A percentile compares a stretch with the other conserved stretches of the same genome.
phyloP scores from a whole-genome alignment of 805 yeast species.

The Starmerella sp. region DNA sequence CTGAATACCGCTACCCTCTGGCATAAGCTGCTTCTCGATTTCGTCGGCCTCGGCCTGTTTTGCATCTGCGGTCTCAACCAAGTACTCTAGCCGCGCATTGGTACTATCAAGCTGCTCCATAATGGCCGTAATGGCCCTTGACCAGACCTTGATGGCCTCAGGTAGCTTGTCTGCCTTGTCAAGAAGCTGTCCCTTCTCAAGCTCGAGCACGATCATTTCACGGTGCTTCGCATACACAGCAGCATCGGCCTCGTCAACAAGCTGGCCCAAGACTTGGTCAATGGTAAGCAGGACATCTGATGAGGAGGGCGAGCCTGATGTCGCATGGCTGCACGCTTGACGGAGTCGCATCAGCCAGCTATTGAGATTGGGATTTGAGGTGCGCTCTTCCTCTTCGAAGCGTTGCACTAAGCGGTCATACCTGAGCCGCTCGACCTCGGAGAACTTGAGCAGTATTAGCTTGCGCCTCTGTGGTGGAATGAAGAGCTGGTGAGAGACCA shows the following conservation, averaged over 20 bases:
- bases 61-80: neutral
- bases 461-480: slow-evolving; percentile 71
- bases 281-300: slow-evolving; percentile 37
- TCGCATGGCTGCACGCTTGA: slow-evolving; percentile 74
- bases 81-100: slow-evolving; percentile 5
- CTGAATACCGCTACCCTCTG: neutral
- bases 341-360: slow-evolving; percentile 63
- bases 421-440: slow-evolving; percentile 73
- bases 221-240: slow-evolving; percentile 25
- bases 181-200: slow-evolving; percentile 57
- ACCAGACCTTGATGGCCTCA: neutral
- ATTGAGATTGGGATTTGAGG: slow-evolving; percentile 31
- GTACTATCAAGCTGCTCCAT: neutral
- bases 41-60: neutral
- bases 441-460: slow-evolving; percentile 61
- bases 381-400: slow-evolving; percentile 43
- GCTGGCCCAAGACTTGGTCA: slow-evolving; percentile 54
- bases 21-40: neutral
- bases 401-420: slow-evolving; percentile 53
- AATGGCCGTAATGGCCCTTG: slow-evolving; percentile 23
- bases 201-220: slow-evolving; percentile 26
- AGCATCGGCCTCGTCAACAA: slow-evolving; percentile 47
- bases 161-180: slow-evolving; percentile 48
- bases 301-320: neutral
- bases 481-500: slow-evolving; percentile 65